Evolutionary conservation across 176 grass and related monocot genomes (phyloP), one percentile per base, ranked within the genome.

Genomic region (Bolboschoenus planiculmis): DNA sequence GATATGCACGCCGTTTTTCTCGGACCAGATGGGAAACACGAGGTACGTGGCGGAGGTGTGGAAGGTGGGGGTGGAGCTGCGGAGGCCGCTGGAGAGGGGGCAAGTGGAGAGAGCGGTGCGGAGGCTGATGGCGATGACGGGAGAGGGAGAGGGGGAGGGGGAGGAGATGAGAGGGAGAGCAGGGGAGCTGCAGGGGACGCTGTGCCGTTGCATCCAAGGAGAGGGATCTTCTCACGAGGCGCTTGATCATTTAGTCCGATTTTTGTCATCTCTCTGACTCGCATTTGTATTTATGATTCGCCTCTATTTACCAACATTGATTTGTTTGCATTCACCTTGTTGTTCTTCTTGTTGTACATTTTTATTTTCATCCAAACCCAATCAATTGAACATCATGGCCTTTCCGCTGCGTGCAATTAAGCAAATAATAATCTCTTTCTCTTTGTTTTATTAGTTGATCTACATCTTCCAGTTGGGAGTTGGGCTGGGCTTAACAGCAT

Each of bases 11-110:
- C 86, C 86, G 0, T 78, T 18, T 29, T 87, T 87, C 70, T 16
- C 68, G 0, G 86, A 87, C 67, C 86, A 87, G 56, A 83, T 83
- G 66, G 80, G 80, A 0, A 87, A 87, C 16, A 33, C 79, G 0
- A 78, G 86, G 56, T 87, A 76, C 18, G 73, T 79, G 37, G 31
- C 33, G 0, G 34, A 83, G 13, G 85, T 78, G 21, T 87, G 85
- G 85, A 63, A 51, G 37, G 79, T 87, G 20, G 81, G 68, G 3
- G 11, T 78, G 15, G 68, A 70, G 15, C 13, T 84, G 21, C 51
- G 63, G 56, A 51, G 27, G 0, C 33, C n/a, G 27, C 70, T 81
- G 39, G 70, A 83, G 48, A 64, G 81, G 42, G 81, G 33, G 0
- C 21, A 9, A 10, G 46, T 87, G 7, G 33, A 83, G 48, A 55